phyloP scores from a whole-genome alignment of 108 stramenopile genomes.

The Cyclotella baltica region DNA sequence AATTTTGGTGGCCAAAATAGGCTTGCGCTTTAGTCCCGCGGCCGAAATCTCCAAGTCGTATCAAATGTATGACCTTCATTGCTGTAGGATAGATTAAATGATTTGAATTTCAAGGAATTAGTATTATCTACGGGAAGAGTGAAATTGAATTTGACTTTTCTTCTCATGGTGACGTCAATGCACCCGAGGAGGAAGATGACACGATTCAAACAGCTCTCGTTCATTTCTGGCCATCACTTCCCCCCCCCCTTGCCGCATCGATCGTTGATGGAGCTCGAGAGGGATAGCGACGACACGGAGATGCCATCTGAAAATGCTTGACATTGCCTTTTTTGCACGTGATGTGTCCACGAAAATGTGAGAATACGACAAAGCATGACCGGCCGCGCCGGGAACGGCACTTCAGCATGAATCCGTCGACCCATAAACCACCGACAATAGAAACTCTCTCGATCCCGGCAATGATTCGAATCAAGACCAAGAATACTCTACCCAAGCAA shows the following conservation, averaged over 20 bases:
- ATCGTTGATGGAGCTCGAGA: neutral
- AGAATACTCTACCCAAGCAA: too few species aligned
- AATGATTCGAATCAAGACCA: neutral
- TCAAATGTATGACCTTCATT: neutral
- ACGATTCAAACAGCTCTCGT: neutral
- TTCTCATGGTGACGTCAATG: neutral
- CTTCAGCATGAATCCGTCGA: too few species aligned
- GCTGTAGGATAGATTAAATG: neutral
- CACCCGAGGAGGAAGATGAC: neutral
- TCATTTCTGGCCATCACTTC: neutral
- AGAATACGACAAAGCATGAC: neutral
- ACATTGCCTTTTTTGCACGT: neutral
- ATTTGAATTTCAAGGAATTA: constrained; percentile 5
- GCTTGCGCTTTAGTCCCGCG: neutral
- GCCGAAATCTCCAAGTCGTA: neutral
- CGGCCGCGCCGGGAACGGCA: too few species aligned
- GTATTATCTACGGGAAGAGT: neutral
- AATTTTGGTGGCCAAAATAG: neutral
- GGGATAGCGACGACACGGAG: neutral
- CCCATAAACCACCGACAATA: too few species aligned
- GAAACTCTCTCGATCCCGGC: neutral
- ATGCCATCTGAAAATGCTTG: too few species aligned
- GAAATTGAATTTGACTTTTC: neutral
- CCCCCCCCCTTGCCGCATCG: neutral
- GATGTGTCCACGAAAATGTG: neutral